Base-by-base conservation (phyloP, 1,284 basidiomycete genomes). In the Trametes hirsuta region DNA sequence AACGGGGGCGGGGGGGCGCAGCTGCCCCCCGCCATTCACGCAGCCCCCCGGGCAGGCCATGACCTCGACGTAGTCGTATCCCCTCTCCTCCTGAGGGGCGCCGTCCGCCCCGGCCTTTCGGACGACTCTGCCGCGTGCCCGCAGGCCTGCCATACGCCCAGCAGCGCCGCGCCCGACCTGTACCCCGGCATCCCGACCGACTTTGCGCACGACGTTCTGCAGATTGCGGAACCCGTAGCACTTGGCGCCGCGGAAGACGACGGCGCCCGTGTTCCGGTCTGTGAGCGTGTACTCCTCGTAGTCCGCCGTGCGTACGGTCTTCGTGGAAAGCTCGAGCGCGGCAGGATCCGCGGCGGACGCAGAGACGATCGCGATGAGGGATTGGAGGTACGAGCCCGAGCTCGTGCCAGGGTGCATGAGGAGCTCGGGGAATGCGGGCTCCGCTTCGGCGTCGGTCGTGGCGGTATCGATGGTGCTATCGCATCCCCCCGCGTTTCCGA, bases 11-110 rank as follows among this genome's bases (percentile, higher is more conserved):
- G 18, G 18, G 18, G 18, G 87, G 65, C 90, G 88, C 68, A 96
- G 81, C 77, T 99, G 97, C 1, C 97, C 97, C 25, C 97, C 97
- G 3, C 97, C 97, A 71, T 98, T 98, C 49, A 98, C 94, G 72
- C 97, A 99, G 6, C 97, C 97, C 0, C 92, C 88, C 0, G 97
- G 97, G 77, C 97, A 99, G 22, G 97, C 97, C 97, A 99, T 99
- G 62, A 99, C 95, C 71, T 99, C 97, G 49, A 99, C 91, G 74
- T 97, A 99, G 76, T 99, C 97, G 73, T 97, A 93, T 36, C 85
- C 81, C 68, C 78, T 80, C 53, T 85, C 84, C 61, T 83, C 79
- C 48, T 73, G 76, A 35, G 73, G 75, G 15, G 57, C 75, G 11
- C 49, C 72, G 25, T 61, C 74, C 53, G 64, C 69, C 63, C 67